Evolutionary conservation across 768 basidiomycete genomes (phyloP).

Genomic region (Kondoa malvinella): DNA sequence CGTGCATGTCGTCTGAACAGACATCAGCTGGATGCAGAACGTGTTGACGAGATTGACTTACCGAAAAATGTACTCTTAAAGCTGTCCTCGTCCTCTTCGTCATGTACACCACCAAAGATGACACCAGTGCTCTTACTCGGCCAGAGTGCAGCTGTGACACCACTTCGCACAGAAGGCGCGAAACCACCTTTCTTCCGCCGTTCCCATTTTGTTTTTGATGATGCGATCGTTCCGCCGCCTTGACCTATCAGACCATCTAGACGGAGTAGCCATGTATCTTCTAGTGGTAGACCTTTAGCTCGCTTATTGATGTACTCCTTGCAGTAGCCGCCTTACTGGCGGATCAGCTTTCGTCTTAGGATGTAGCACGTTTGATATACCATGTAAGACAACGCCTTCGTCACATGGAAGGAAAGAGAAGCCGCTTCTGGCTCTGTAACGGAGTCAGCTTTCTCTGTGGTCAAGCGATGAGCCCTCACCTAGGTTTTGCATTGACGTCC

Average conservation of each 20-base stretch:
- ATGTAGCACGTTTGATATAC: conserved; percentile 31
- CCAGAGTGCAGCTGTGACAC: conserved; percentile 80
- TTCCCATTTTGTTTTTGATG: conserved; percentile 62
- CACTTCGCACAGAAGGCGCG: conserved; percentile 51
- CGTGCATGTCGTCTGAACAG: conserved; percentile 36
- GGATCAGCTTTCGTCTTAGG: too few species aligned
- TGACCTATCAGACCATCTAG: conserved; percentile 33
- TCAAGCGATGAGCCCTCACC: conserved; percentile 37
- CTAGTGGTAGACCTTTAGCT: conserved; percentile 67
- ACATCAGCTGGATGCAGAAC: conserved; percentile 74
- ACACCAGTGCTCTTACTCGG: conserved; percentile 48
- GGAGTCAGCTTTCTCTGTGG: background rate
- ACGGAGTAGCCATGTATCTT: conserved; percentile 74
- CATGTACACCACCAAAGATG: conserved; percentile 73
- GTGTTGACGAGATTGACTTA: conserved; percentile 36
- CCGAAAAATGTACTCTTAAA: conserved; percentile 36
- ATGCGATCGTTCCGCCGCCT: background rate
- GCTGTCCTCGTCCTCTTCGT: conserved; percentile 72
- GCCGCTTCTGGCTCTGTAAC: conserved; percentile 35
- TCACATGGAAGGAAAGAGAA: conserved; percentile 65
- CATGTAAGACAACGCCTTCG: conserved; percentile 66
- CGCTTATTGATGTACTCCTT: conserved; percentile 86
- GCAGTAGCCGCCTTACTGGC: conserved; percentile 69
- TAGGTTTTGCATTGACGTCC: conserved; percentile 54
- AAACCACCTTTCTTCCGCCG: conserved; percentile 59